These are phyloP conservation scores for Rhizophora apiculata DNA, from an alignment of 345 rosid genomes.

Conservation along the genomic window DNA sequence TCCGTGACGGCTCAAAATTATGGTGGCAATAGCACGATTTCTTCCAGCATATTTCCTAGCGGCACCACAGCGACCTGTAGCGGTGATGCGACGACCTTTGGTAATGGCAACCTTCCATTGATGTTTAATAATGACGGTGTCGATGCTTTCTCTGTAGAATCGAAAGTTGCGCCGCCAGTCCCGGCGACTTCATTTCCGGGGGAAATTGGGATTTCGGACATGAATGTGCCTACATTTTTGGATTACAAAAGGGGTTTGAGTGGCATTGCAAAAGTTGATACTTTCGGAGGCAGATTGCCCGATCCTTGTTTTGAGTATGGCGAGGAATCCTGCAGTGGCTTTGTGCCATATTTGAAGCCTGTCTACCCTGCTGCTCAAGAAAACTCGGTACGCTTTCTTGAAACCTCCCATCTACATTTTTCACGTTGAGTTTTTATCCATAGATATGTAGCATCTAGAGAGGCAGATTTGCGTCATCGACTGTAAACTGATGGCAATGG, in stretches of 20 bases:
- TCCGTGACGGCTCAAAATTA: constrained; percentile 15
- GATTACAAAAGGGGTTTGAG: constrained; percentile 24
- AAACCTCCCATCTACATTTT: not conserved
- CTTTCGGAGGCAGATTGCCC: constrained; percentile 23
- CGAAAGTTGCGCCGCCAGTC: constrained; percentile 16
- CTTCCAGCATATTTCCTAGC: constrained; percentile 9
- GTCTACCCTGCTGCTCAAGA: constrained; percentile 31
- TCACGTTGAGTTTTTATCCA: no score
- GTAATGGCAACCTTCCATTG: constrained; percentile 17
- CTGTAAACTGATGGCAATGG: no score
- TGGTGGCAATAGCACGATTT: not conserved
- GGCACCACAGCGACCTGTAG: constrained; percentile 1
- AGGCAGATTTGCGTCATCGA: no score
- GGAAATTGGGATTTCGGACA: constrained; percentile 35
- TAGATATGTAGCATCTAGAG: no score
- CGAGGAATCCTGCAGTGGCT: constrained; percentile 43
- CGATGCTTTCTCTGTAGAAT: constrained; percentile 22
- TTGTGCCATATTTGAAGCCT: constrained; percentile 47
- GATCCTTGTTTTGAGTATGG: constrained; percentile 33
- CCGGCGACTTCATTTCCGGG: constrained; percentile 22
- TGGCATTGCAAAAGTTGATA: constrained; percentile 25
- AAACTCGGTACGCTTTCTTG: constrained; percentile 32
- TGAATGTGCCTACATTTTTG: constrained; percentile 32
- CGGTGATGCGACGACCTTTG: constrained; percentile 19
- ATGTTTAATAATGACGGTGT: constrained; percentile 4